Base-by-base conservation (phyloP, 1,284 basidiomycete genomes). In the Xerocomus nothofagi region DNA sequence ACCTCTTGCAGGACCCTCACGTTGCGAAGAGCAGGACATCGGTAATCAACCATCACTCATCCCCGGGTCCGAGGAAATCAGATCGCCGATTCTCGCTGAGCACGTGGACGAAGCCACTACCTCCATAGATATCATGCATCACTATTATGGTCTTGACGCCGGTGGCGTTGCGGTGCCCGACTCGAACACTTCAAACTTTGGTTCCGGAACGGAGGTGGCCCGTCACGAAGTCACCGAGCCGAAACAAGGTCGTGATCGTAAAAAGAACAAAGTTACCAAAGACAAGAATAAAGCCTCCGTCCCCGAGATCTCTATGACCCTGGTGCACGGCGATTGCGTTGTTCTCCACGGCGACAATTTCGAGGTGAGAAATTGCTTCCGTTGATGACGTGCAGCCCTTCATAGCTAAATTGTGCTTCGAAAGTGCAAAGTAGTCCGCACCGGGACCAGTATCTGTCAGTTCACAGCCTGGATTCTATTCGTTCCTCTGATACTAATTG, bases 281-380 rank as follows among this genome's bases (percentile, higher is more conserved):
- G 39, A 48, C 37, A 69, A 54, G 49, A 47, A 1, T 41, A 63
- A 57, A 51, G 17, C 48, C 10, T 38, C 50, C n/a, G 24, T 43
- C 6, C 58, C 69, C 30, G 49, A 56, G 26, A 59, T 78, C 21
- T 66, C 71, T 18, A 53, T 82, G 23, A 78, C 75, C 11, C 68
- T 84, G 44, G 73, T 82, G 20, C 82, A 84, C 56, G 81, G 82
- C 0, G 82, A 84, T 59, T 64, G 76, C 46, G 56, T 80, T 6
- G 57, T 82, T 30, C 62, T 83, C 34, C 68, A 53, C 21, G 80
- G 81, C 3, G 74, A 76, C 50, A 72, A 77, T 30, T 80, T 80
- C 50, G 76, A 82, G 72, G 82, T 81, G 55, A 52, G 75, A 53
- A 12, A 33, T 33, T 26, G 11, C 40, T n/a, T 11, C 12, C 1